Conservation (phyloP, 2,329 filamentous ascomycete genomes). For the Corniculantispora saksenae region DNA sequence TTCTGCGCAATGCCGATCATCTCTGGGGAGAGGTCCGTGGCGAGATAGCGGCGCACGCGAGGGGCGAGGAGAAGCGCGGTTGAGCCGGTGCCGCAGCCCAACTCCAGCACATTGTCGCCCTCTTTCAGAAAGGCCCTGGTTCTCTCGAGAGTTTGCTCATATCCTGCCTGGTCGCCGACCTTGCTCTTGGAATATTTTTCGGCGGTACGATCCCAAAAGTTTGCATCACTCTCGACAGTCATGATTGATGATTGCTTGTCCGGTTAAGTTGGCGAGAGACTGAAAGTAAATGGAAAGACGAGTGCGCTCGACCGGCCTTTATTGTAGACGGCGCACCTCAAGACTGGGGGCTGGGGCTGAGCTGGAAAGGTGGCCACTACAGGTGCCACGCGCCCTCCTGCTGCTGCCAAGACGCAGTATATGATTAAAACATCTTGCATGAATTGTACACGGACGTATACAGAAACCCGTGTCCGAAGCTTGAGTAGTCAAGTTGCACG, state of each 20-base stretch:
- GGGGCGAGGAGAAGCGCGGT: conserved; percentile 23
- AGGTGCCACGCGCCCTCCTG: not conserved
- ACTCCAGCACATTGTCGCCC: conserved; percentile 22
- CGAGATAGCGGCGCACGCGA: conserved; percentile 18
- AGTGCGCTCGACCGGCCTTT: not conserved
- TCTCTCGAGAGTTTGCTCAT: conserved; percentile 21
- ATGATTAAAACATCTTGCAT: too few species aligned
- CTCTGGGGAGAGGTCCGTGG: conserved; percentile 21
- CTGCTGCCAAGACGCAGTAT: too few species aligned
- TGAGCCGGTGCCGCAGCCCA: conserved; percentile 25
- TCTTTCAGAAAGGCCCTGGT: conserved; percentile 18
- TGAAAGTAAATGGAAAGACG: not conserved
- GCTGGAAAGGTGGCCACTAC: conserved; percentile 9
- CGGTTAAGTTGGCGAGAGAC: not conserved
- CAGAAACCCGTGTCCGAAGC: too few species aligned
- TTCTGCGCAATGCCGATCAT: conserved; percentile 20
- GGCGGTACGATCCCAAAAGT: conserved; percentile 22
- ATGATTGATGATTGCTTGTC: not conserved
- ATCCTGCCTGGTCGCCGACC: conserved; percentile 22
- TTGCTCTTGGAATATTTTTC: conserved; percentile 19
- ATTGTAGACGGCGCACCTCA: not conserved
- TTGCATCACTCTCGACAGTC: conserved; percentile 13
- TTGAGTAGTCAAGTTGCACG: too few species aligned
- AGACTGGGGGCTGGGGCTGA: conserved; percentile 1
- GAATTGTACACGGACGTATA: too few species aligned